phyloP scores from a whole-genome alignment of 352 stramenopile species.

The Phytophthora nicotianae region DNA sequence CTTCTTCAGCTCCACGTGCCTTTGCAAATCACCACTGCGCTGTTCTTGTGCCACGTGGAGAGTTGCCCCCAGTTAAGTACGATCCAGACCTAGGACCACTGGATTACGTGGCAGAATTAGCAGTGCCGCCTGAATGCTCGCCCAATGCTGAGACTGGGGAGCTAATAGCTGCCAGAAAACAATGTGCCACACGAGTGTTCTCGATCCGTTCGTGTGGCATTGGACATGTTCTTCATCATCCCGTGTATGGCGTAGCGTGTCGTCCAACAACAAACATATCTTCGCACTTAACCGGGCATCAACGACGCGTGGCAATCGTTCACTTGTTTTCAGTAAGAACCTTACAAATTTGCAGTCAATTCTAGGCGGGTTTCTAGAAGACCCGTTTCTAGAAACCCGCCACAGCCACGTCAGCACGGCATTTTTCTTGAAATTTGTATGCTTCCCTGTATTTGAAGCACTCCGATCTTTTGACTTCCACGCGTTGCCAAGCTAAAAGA shows the following conservation, averaged over 20 bases:
- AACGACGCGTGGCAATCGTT: slow-evolving; percentile 38
- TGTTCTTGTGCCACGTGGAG: slow-evolving; percentile 34
- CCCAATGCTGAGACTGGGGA: slow-evolving; percentile 3
- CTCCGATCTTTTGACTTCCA: slow-evolving; percentile 31
- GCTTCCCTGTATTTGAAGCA: slow-evolving; percentile 28
- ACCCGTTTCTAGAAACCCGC: slow-evolving; percentile 19
- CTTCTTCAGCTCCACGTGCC: not conserved
- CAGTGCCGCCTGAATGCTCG: not conserved
- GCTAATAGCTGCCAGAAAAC: not conserved
- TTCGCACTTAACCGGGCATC: slow-evolving; percentile 32
- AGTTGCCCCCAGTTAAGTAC: slow-evolving; percentile 32
- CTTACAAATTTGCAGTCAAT: slow-evolving; percentile 16
- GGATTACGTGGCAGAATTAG: slow-evolving; percentile 15
- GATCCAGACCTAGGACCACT: slow-evolving; percentile 4
- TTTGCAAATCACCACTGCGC: slow-evolving; percentile 26
- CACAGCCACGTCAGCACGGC: slow-evolving; percentile 37
- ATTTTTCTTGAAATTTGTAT: slow-evolving; percentile 30
- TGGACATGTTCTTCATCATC: not conserved
- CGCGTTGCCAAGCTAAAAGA: slow-evolving; percentile 5
- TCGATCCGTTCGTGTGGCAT: slow-evolving; percentile 1
- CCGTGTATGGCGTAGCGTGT: not conserved
- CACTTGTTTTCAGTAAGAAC: slow-evolving; percentile 29
- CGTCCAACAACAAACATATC: slow-evolving; percentile 21
- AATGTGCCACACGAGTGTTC: slow-evolving; percentile 19
- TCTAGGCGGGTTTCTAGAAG: slow-evolving; percentile 28